phyloP scores from a whole-genome alignment of 345 rosid genomes.

The Boechera retrofracta region DNA sequence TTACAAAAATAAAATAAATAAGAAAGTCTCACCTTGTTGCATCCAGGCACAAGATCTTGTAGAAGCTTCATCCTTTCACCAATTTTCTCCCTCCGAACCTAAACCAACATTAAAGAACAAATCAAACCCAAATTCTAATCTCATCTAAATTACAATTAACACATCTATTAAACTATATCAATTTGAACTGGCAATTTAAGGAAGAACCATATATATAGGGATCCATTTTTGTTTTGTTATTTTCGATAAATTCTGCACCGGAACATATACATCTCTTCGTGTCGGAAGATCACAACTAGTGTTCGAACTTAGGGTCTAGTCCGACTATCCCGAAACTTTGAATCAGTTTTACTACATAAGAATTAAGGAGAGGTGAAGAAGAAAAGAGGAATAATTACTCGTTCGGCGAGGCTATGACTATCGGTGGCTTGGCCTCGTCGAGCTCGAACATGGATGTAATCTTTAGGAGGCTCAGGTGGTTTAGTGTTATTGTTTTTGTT shows the following conservation, averaged over 20 bases:
- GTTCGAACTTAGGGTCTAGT: neutral
- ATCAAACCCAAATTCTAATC: neutral
- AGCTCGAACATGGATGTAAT: conserved; percentile 91
- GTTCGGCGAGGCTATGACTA: conserved; percentile 95
- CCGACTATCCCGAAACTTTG: neutral
- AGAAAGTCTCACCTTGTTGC: conserved; percentile 70
- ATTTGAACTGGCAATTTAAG: too few relatives aligned
- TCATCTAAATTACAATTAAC: neutral
- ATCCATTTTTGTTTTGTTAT: too few relatives aligned
- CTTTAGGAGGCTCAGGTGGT: conserved; percentile 67
- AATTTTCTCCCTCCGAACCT: conserved; percentile 94
- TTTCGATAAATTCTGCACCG: too few relatives aligned
- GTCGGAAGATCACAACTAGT: neutral
- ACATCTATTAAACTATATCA: neutral
- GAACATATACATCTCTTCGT: too few relatives aligned
- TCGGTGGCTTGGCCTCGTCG: conserved; percentile 98
- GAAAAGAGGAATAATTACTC: conserved; percentile 52
- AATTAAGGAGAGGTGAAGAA: neutral
- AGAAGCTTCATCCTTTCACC: conserved; percentile 96
- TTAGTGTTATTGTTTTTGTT: conserved; percentile 41
- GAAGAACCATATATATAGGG: too few relatives aligned
- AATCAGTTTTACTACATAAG: neutral
- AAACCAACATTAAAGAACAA: neutral
- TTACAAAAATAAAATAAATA: neutral
- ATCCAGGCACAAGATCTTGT: conserved; percentile 96